Evolutionary conservation across 1,284 basidiomycete genomes (phyloP).

Genomic region (Puccinia triticina): DNA sequence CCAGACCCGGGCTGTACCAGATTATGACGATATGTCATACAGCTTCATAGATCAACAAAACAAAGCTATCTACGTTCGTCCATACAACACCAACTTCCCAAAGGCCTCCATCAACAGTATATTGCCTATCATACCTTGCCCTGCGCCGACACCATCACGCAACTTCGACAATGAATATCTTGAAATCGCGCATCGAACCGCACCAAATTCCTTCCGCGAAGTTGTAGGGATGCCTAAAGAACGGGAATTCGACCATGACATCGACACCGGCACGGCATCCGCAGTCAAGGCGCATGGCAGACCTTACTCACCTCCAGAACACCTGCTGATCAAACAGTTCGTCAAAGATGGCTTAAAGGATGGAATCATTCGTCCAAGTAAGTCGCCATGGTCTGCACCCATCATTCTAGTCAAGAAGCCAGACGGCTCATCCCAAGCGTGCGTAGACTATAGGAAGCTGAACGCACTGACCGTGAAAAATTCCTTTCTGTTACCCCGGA

Average conservation of each 20-base stretch:
- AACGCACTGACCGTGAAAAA: slow-evolving; percentile 7
- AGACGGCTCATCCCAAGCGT: background rate
- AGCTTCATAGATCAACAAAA: background rate
- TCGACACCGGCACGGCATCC: background rate
- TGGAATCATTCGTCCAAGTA: slow-evolving; percentile 1
- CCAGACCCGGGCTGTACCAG: background rate
- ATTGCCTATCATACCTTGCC: background rate
- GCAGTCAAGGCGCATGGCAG: background rate
- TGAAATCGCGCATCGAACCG: background rate
- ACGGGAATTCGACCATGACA: background rate
- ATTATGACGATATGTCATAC: background rate
- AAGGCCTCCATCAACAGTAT: background rate
- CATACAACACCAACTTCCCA: background rate
- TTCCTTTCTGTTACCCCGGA: background rate
- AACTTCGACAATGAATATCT: background rate
- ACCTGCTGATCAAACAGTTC: slow-evolving; percentile 6
- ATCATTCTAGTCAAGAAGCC: background rate
- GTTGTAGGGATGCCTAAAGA: background rate
- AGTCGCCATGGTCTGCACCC: slow-evolving; percentile 17
- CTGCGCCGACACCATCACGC: background rate
- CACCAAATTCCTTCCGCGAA: slow-evolving; percentile 1
- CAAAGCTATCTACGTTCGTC: background rate
- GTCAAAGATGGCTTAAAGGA: background rate
- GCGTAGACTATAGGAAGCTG: slow-evolving; percentile 24
- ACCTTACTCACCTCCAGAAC: slow-evolving; percentile 13